Evolutionary conservation across 495 filamentous ascomycete genomes (phyloP).

Genomic region (Margaritispora aquatica): DNA sequence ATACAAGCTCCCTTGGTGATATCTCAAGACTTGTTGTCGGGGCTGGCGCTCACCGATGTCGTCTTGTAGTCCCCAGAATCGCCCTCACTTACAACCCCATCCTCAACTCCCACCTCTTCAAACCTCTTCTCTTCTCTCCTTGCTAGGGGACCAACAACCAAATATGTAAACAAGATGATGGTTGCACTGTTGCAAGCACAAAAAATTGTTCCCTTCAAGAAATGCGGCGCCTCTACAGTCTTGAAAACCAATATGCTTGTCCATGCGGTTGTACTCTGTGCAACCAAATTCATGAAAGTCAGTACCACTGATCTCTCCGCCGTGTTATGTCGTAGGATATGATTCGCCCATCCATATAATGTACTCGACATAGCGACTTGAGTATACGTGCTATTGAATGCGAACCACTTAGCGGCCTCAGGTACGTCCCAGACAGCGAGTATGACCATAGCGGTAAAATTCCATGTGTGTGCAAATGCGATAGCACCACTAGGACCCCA

Average conservation of each 20-base stretch:
- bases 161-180: conserved; percentile 4
- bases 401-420: conserved; percentile 27
- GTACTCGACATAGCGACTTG: conserved; percentile 20
- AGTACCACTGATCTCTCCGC: conserved; percentile 20
- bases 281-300: conserved; percentile 37
- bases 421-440: conserved; percentile 22
- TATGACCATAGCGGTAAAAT: conserved; percentile 21
- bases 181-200: background rate
- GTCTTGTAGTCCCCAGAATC: too few relatives aligned
- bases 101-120: background rate
- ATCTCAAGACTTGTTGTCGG: too few relatives aligned
- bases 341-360: conserved; percentile 24
- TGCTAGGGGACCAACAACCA: conserved; percentile 6
- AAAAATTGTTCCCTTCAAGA: conserved; percentile 23
- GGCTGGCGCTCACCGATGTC: too few relatives aligned
- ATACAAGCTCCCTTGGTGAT: too few relatives aligned
- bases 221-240: conserved; percentile 21
- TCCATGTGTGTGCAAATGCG: conserved; percentile 19
- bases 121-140: conserved; percentile 1
- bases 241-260: conserved; percentile 20
- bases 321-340: conserved; percentile 10
- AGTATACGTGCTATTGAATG: conserved; percentile 20
- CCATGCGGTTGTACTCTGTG: conserved; percentile 37
- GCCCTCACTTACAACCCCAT: conserved; percentile 7
- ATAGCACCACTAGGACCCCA: conserved; percentile 17